Base-by-base conservation (phyloP, 2,329 filamentous ascomycete species). In the Pseudocercospora musae region DNA sequence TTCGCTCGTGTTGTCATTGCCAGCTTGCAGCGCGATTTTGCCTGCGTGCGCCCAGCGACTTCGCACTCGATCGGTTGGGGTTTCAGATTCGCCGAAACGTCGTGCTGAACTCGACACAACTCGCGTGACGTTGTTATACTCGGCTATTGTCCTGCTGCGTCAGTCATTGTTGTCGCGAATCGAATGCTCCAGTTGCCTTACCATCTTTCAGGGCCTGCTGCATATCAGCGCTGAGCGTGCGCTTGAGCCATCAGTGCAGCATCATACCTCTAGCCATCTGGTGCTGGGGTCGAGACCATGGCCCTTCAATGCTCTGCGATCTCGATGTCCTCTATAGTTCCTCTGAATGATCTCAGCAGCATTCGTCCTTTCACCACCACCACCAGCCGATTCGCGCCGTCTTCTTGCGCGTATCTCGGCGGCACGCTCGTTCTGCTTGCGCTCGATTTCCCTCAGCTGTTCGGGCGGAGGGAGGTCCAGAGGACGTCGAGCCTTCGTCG, bases 1-100 rank as follows among this genome's bases (percentile, higher is more conserved):
- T 25, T 80, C 78, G 62, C 84, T 72, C 18, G 77, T 72, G 69
- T 87, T 87, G 71, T 94, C 90, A 44, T 83, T 86, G 2, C 88
- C 90, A 0, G 90, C 92, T 49, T 88, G 83, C 55, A 86, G 83
- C 2, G 90, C 89, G 46, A 95, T 88, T 18, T 84, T 81, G 18
- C 88, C 86, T 0, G 85, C 87, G 66, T 89, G 90, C 70, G 87
- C 87, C 92, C 92, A 96, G 62, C 91, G 89, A 60, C 84, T 80
- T 44, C 85, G 82, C 13, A 89, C 58, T 21, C 52, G 66, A 20
- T 50, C 64, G 23, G 37, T 62, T 37, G 59, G 54, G 33, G 50
- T 52, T 15, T 56, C 62, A 7, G 58, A 60, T 15, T 57, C 50
- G 56, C 69, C 70, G 42, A 75, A 65, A 37, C 74, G 78, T 18